A percentile compares a stretch with the other conserved stretches of the same genome.
Evolutionary conservation across 2,329 filamentous ascomycete genomes (phyloP).

Genomic region (Paraphaeosphaeria sporulosa): DNA sequence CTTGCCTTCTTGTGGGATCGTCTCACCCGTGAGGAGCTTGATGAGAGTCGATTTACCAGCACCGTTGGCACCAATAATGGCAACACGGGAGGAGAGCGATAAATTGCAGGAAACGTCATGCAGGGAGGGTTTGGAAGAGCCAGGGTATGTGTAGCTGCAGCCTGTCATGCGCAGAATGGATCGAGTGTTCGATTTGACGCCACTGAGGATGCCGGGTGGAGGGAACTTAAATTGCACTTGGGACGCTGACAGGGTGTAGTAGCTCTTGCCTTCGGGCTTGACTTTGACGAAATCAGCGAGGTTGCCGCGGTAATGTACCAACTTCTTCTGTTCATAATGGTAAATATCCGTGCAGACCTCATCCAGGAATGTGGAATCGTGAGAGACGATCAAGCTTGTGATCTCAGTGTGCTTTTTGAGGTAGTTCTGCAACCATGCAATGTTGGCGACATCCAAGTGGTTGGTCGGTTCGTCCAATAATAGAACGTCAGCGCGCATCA

Average conservation of each 20-base stretch:
- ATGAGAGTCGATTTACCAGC: constrained; percentile 98
- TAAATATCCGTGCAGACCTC: constrained; percentile 99
- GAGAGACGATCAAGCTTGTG: constrained; percentile 95
- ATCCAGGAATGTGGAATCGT: constrained; percentile 97
- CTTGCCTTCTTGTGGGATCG: constrained; percentile 80
- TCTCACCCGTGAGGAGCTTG: constrained; percentile 94
- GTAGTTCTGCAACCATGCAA: constrained; percentile 95
- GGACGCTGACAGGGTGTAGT: constrained; percentile 92
- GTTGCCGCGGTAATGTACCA: constrained; percentile 85
- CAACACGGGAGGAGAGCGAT: constrained; percentile 87
- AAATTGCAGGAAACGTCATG: constrained; percentile 86
- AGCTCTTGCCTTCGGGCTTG: constrained; percentile 94
- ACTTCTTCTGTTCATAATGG: constrained; percentile 98
- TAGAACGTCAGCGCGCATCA: constrained; percentile 94
- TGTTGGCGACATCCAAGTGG: constrained; percentile 94
- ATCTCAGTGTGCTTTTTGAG: constrained; percentile 96
- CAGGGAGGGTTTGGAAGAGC: constrained; percentile 85
- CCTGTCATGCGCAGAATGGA: constrained; percentile 95
- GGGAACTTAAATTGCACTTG: constrained; percentile 98
- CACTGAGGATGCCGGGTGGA: constrained; percentile 88
- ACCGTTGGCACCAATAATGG: constrained; percentile 96
- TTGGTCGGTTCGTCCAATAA: constrained; percentile 98
- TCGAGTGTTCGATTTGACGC: constrained; percentile 93
- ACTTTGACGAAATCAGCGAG: constrained; percentile 83
- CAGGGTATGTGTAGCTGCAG: constrained; percentile 93